A percentile compares a stretch with the other conserved stretches of the same genome.
phyloP scores from a whole-genome alignment of 1,284 basidiomycete species.

The Inonotus obliquus region DNA sequence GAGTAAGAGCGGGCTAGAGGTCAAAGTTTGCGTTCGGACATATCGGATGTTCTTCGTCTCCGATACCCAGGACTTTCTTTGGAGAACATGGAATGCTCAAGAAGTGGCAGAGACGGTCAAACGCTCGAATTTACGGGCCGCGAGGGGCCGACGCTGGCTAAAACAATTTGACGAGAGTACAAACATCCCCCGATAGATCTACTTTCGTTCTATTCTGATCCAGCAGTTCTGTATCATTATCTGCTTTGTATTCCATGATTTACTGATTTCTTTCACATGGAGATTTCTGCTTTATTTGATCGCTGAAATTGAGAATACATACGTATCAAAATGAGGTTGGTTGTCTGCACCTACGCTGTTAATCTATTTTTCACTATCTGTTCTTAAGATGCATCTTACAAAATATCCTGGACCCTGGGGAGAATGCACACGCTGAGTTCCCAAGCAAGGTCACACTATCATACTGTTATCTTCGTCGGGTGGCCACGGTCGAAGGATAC shows the following conservation, averaged over 20 bases:
- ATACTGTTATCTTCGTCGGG: no score
- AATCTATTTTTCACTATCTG: no score
- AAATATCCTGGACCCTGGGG: neutral
- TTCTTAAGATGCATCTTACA: no score
- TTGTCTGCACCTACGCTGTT: no score
- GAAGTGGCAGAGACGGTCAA: slow-evolving; percentile 29
- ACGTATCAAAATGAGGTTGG: no score
- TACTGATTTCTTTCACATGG: neutral
- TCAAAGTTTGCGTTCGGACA: slow-evolving; percentile 81
- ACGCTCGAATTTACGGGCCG: slow-evolving; percentile 22
- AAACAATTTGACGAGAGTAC: slow-evolving; percentile 25
- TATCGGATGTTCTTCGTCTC: slow-evolving; percentile 84
- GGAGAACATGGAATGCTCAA: slow-evolving; percentile 32
- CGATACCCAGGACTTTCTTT: slow-evolving; percentile 63
- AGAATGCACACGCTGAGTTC: neutral
- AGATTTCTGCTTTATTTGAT: no score
- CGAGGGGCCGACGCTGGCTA: slow-evolving; percentile 28
- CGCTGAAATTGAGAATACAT: no score
- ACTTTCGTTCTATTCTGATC: neutral
- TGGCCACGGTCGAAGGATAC: neutral
- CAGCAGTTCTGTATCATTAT: neutral
- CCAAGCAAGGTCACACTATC: neutral
- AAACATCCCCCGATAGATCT: slow-evolving; percentile 15
- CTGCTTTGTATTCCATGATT: neutral
- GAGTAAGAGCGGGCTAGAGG: slow-evolving; percentile 61